Percentiles rank a stretch among this genome's conserved stretches.
Conservation (phyloP, 2,329 filamentous ascomycete species). For the Penicillium italicum region DNA sequence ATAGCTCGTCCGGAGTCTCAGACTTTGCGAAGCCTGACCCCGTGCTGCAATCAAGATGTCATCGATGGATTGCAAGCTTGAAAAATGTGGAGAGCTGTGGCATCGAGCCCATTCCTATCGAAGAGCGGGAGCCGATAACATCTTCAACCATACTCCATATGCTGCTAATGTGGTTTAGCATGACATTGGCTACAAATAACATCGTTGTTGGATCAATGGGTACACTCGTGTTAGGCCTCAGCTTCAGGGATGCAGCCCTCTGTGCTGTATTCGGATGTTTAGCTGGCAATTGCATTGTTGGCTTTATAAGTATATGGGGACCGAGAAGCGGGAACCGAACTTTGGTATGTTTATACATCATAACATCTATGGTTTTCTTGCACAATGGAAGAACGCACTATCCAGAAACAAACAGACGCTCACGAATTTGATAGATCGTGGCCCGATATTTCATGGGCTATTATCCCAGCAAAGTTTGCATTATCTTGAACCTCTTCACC, state of each 20-base stretch:
- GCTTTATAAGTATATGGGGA: conserved; percentile 44
- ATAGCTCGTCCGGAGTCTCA: not conserved
- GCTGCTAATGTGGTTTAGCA: conserved; percentile 40
- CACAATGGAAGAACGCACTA: not conserved
- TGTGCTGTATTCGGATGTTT: conserved; percentile 39
- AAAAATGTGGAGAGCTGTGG: conserved; percentile 27
- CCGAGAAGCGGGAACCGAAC: conserved; percentile 43
- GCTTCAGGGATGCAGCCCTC: conserved; percentile 40
- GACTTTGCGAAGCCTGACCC: conserved; percentile 10
- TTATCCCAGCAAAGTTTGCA: conserved; percentile 41
- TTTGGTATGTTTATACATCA: conserved; percentile 31
- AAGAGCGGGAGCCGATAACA: conserved; percentile 28
- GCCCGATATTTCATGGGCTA: conserved; percentile 45
- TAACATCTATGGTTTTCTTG: not conserved
- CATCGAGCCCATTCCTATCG: conserved; percentile 27
- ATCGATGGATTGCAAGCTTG: conserved; percentile 24
- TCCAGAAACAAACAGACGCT: not conserved
- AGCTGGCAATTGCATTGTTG: conserved; percentile 33
- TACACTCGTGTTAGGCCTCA: conserved; percentile 38
- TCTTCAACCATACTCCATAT: conserved; percentile 29
- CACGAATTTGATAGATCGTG: conserved; percentile 32
- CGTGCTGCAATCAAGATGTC: conserved; percentile 15
- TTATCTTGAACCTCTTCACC: conserved; percentile 41
- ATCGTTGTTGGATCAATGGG: conserved; percentile 43
- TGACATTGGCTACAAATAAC: conserved; percentile 42